phyloP scores from a whole-genome alignment of 1,284 basidiomycete genomes.

The Pascua guehoae region DNA sequence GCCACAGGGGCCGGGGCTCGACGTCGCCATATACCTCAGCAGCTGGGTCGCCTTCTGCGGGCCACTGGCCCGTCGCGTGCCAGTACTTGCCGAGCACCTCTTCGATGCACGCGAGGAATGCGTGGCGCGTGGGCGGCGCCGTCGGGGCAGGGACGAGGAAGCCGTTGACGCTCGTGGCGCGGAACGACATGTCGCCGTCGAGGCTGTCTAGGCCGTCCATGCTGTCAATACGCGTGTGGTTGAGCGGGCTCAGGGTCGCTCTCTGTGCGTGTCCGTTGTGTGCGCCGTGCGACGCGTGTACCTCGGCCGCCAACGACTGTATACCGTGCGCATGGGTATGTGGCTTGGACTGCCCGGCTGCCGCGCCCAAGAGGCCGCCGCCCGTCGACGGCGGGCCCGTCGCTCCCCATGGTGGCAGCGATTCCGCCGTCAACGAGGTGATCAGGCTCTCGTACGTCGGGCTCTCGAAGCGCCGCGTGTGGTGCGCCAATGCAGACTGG shows the following conservation, averaged over 20 bases:
- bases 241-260: constrained; percentile 3
- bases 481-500: constrained; percentile 39
- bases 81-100: constrained; percentile 45
- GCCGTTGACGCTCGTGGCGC: constrained; percentile 9
- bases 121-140: constrained; percentile 33
- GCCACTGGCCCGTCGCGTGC: constrained; percentile 27
- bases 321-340: too few relatives aligned
- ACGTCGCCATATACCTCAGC: not conserved
- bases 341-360: too few relatives aligned
- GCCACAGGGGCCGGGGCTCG: constrained; percentile 8
- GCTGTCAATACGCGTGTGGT: too few relatives aligned
- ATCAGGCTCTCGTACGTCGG: constrained; percentile 47
- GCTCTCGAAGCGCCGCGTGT: constrained; percentile 43
- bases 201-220: constrained; percentile 3
- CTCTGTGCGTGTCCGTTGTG: too few relatives aligned
- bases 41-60: constrained; percentile 8
- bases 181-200: constrained; percentile 7
- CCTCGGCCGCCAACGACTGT: not conserved
- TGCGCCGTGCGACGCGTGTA: not conserved
- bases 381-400: not conserved
- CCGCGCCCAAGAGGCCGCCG: not conserved
- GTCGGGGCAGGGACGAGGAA: constrained; percentile 37
- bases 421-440: constrained; percentile 39
- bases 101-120: constrained; percentile 33
- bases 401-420: not conserved